Conservation (phyloP, 2,329 filamentous ascomycete genomes). For the Hymenoscyphus salicellus region DNA sequence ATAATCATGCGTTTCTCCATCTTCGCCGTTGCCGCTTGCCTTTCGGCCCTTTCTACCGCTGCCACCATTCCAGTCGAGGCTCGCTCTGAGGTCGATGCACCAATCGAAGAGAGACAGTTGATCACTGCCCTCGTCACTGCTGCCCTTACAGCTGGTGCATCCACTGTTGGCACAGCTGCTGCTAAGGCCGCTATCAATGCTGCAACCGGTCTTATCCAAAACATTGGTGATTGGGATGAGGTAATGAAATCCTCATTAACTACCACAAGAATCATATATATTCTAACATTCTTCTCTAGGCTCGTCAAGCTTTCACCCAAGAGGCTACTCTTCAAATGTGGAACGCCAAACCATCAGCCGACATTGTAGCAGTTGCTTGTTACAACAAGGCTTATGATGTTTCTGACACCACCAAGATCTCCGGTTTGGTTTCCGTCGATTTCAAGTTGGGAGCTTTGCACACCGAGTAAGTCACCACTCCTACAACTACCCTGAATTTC, state of each 20-base stretch:
- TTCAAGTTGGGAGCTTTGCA: not conserved
- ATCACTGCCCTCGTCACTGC: not conserved
- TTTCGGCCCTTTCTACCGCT: not conserved
- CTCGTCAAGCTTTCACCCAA: slow-evolving; percentile 7
- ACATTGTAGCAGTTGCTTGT: not conserved
- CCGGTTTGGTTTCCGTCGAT: not conserved
- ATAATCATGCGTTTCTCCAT: slow-evolving; percentile 6
- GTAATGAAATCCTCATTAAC: not conserved
- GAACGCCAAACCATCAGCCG: not conserved
- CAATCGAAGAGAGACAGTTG: not conserved
- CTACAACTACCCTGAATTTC: not conserved
- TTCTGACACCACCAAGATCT: not conserved
- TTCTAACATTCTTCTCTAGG: not conserved
- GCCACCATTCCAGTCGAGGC: not conserved
- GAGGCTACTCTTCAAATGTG: slow-evolving; percentile 4
- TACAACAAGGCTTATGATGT: slow-evolving; percentile 6
- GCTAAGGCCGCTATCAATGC: not conserved
- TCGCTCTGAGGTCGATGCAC: not conserved
- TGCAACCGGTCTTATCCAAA: not conserved
- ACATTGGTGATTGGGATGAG: not conserved
- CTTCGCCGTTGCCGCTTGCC: not conserved
- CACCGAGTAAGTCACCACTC: slow-evolving; percentile 1
- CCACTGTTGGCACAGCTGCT: not conserved
- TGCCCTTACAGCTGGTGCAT: not conserved
- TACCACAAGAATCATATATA: not conserved